A percentile compares a stretch with the other conserved stretches of the same genome.
phyloP scores from a whole-genome alignment of 148 eudicot genomes.

The Hydrangea macrophylla region DNA sequence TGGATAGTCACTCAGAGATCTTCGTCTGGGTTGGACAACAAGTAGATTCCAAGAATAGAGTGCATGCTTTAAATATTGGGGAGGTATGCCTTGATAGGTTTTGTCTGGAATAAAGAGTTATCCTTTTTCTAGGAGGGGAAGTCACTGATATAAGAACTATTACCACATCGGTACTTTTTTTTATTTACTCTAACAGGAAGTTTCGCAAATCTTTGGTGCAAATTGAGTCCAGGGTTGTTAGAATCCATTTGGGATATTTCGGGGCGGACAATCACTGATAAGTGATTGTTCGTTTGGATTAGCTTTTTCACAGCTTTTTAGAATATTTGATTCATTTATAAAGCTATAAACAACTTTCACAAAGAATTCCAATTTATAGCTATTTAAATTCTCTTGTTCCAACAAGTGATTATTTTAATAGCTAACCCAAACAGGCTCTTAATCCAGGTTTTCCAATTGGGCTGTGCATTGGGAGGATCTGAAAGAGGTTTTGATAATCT shows the following conservation, averaged over 20 bases:
- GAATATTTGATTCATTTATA: too few relatives aligned
- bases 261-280: too few relatives aligned
- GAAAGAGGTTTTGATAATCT: neutral
- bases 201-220: neutral
- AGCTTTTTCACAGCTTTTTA: too few relatives aligned
- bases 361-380: too few relatives aligned
- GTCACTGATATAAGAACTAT: neutral
- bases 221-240: neutral
- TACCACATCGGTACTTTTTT: neutral
- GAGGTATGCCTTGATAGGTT: constrained; percentile 49
- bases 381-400: too few relatives aligned
- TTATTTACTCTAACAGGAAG: neutral
- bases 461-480: constrained; percentile 6
- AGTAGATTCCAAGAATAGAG: constrained; percentile 68
- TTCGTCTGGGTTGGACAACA: constrained; percentile 94
- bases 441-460: neutral
- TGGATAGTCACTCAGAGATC: constrained; percentile 78
- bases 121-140: neutral
- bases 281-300: too few relatives aligned
- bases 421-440: too few relatives aligned
- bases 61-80: constrained; percentile 63
- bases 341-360: too few relatives aligned
- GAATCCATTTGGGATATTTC: too few relatives aligned
- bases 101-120: constrained; percentile 10
- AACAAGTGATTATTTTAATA: too few relatives aligned